phyloP scores from a whole-genome alignment of 140 eudicot genomes.

The Erigeron philadelphicus region DNA sequence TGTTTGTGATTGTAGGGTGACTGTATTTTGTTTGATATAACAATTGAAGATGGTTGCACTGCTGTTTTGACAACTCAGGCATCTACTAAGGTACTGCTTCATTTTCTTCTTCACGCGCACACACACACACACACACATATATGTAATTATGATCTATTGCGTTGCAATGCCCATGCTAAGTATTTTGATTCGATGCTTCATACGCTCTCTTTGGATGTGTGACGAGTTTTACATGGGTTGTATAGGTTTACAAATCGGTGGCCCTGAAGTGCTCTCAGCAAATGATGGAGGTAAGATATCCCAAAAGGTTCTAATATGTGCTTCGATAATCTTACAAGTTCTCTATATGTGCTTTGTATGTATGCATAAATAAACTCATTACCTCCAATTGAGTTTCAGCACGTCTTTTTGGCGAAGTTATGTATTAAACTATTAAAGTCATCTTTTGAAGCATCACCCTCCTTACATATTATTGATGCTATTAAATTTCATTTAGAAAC shows the following conservation, averaged over 20 bases:
- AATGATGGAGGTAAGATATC: slow-evolving; percentile 59
- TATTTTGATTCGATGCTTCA: background rate
- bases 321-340: too few species aligned
- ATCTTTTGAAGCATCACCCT: too few species aligned
- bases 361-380: too few species aligned
- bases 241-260: slow-evolving; percentile 79
- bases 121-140: too few species aligned
- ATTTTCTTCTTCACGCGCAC: too few species aligned
- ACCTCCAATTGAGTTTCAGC: too few species aligned
- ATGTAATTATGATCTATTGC: background rate
- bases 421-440: too few species aligned
- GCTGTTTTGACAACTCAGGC: slow-evolving; percentile 93
- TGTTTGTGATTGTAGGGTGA: slow-evolving; percentile 52
- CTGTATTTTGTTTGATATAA: slow-evolving; percentile 43
- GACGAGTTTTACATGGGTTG: background rate
- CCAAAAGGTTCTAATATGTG: too few species aligned
- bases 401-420: too few species aligned
- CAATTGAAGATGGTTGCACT: slow-evolving; percentile 69
- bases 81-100: slow-evolving; percentile 61
- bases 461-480: background rate
- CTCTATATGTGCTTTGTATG: too few species aligned
- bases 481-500: background rate
- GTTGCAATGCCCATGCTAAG: background rate
- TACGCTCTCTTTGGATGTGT: background rate
- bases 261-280: slow-evolving; percentile 73